Percentiles rank a stretch among this genome's conserved stretches.
Evolutionary conservation across 495 filamentous ascomycete species (phyloP).

Genomic region (Pyronema omphalodes): DNA sequence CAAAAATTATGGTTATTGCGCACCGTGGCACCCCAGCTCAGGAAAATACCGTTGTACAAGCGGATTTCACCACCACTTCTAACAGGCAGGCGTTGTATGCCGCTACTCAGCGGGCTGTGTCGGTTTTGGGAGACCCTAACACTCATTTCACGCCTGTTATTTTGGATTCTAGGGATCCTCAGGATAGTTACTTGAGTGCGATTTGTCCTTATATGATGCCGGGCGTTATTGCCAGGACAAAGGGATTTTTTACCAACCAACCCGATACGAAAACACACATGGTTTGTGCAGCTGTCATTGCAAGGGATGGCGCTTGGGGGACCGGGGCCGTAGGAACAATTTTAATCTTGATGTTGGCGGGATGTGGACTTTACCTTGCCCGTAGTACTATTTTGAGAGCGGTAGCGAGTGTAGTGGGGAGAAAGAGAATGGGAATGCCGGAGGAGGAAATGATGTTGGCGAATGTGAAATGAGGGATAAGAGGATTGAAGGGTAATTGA

Average conservation of each 20-base stretch:
- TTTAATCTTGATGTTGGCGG: background rate
- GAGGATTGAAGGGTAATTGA: constrained; percentile 33
- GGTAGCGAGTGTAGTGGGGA: constrained; percentile 8
- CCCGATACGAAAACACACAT: constrained; percentile 4
- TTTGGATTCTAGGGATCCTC: background rate
- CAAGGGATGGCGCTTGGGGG: background rate
- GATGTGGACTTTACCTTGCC: constrained; percentile 8
- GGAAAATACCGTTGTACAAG: background rate
- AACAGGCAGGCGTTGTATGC: constrained; percentile 4
- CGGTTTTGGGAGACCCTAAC: background rate
- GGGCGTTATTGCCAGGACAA: background rate
- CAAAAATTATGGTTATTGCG: constrained; percentile 11
- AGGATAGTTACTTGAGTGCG: constrained; percentile 6
- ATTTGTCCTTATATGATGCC: constrained; percentile 11
- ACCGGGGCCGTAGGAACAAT: background rate
- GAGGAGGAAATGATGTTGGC: constrained; percentile 5
- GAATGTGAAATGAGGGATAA: constrained; percentile 34
- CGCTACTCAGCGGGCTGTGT: constrained; percentile 8
- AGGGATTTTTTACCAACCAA: background rate
- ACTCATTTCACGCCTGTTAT: background rate
- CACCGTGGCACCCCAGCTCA: background rate
- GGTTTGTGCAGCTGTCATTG: constrained; percentile 5
- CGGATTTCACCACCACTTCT: background rate
- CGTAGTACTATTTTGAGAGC: constrained; percentile 9
- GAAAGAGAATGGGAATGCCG: constrained; percentile 10